Conservation (phyloP, 352 stramenopile genomes). For the Globisporangium radiosum region DNA sequence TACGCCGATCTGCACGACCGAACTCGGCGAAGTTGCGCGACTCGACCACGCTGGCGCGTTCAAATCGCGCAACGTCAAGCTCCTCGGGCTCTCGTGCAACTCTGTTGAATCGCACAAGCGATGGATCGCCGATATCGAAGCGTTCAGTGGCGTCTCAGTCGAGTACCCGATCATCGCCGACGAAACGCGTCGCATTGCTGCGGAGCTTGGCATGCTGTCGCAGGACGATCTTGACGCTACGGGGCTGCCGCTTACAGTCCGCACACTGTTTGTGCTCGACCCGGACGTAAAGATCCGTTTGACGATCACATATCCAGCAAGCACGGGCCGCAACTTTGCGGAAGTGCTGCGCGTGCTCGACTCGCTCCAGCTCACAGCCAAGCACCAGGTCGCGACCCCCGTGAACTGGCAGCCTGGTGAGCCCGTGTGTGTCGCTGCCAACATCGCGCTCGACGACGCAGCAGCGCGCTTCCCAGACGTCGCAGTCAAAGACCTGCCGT, state of each 20-base stretch:
- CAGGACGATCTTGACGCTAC: constrained; percentile 66
- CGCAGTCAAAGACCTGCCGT: constrained; percentile 54
- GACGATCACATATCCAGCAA: constrained; percentile 89
- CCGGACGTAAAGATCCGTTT: constrained; percentile 87
- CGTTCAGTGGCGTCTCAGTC: constrained; percentile 50
- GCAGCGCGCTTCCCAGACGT: constrained; percentile 48
- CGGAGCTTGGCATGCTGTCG: constrained; percentile 85
- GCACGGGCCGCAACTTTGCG: constrained; percentile 90
- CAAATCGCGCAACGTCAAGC: constrained; percentile 83
- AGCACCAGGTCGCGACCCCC: constrained; percentile 11
- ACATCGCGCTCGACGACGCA: no score
- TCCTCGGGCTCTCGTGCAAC: constrained; percentile 80
- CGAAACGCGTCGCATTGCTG: constrained; percentile 47
- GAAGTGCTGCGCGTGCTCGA: constrained; percentile 90
- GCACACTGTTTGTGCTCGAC: constrained; percentile 90
- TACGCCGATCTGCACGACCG: constrained; percentile 88
- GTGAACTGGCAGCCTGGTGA: no score
- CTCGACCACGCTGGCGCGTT: constrained; percentile 71
- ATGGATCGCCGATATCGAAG: constrained; percentile 27
- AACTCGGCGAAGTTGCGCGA: constrained; percentile 79
- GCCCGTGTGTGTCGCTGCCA: no score
- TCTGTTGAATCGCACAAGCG: constrained; percentile 55
- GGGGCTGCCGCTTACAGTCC: constrained; percentile 85
- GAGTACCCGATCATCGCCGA: constrained; percentile 77
- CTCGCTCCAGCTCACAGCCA: constrained; percentile 69